phyloP scores from a whole-genome alignment of 202 grass and related monocot genomes.

The Panicum virgatum region DNA sequence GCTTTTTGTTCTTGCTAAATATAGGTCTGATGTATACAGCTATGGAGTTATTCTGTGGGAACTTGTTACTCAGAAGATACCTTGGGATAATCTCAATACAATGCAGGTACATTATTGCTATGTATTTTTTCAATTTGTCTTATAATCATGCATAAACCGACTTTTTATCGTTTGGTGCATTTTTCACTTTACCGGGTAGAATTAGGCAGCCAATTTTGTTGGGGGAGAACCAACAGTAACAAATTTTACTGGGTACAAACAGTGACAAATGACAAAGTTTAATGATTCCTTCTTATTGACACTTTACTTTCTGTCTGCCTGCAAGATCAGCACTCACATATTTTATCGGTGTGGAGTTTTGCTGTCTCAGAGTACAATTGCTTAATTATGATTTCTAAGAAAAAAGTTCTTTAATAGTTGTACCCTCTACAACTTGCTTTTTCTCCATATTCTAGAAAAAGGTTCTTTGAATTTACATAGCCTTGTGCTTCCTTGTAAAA shows the following conservation, averaged over 20 bases:
- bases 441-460: too few species aligned
- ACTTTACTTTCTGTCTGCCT: background rate
- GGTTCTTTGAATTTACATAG: too few species aligned
- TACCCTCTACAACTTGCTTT: too few species aligned
- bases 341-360: background rate
- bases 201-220: background rate
- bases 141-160: background rate
- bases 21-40: constrained; percentile 94
- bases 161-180: background rate
- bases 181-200: background rate
- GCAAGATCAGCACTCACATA: background rate
- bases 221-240: background rate
- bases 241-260: background rate
- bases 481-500: background rate
- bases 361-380: background rate
- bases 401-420: background rate
- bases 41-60: constrained; percentile 93
- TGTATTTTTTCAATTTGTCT: background rate
- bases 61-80: constrained; percentile 89
- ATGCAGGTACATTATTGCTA: constrained; percentile 61
- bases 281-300: background rate
- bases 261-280: background rate
- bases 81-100: constrained; percentile 96
- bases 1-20: constrained; percentile 30
- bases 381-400: background rate